phyloP scores from a whole-genome alignment of 1,139 yeast genomes.

The Suhomyces bribrorum region DNA sequence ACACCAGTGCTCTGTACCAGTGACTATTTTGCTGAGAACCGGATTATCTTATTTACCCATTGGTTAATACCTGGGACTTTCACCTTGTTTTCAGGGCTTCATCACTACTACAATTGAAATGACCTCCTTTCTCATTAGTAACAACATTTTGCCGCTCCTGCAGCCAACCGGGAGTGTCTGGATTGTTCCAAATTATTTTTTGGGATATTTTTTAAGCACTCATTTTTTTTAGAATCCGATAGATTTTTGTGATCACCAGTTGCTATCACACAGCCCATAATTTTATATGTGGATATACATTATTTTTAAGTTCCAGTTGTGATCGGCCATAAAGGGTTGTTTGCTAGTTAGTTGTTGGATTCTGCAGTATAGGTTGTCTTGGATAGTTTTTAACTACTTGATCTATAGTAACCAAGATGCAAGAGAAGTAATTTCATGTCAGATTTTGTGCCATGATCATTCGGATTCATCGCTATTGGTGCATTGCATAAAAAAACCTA shows the following conservation, averaged over 20 bases:
- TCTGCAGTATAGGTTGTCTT: not conserved
- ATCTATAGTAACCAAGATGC: not conserved
- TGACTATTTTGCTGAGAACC: too few relatives aligned
- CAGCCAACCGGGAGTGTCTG: not conserved
- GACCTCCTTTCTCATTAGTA: not conserved
- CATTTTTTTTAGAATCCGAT: not conserved
- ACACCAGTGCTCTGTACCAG: too few relatives aligned
- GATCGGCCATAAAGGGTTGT: not conserved
- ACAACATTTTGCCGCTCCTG: not conserved
- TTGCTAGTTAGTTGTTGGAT: not conserved
- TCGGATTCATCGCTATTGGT: not conserved
- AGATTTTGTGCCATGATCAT: not conserved
- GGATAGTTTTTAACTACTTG: too few relatives aligned
- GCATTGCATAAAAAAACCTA: not conserved
- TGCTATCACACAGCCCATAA: not conserved
- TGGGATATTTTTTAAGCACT: not conserved
- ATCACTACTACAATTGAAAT: not conserved
- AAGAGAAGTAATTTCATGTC: conserved; percentile 1
- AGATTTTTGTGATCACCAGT: not conserved
- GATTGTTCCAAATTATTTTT: not conserved
- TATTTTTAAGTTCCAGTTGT: not conserved
- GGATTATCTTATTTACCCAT: too few relatives aligned
- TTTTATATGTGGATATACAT: not conserved
- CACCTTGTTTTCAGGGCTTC: not conserved
- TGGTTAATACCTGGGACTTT: not conserved